Evolutionary conservation across 306 rosid species (phyloP).

Genomic region (Cajanus cajan): DNA sequence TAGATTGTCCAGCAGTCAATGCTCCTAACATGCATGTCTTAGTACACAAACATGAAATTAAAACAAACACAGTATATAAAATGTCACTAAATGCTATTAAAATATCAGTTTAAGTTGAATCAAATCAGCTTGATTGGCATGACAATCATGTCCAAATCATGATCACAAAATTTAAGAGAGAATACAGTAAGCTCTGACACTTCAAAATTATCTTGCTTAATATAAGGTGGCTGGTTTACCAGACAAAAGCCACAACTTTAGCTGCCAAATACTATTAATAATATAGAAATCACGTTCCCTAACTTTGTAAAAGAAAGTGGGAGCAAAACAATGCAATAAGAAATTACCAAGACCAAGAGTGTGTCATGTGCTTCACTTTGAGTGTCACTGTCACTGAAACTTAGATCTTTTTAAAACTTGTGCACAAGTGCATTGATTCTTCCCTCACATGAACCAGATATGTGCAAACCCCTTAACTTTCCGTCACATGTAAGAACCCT

Average conservation of each 20-base stretch:
- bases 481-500: constrained; percentile 41
- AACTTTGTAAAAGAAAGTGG: constrained; percentile 30
- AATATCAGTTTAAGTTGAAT: neutral
- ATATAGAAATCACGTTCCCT: constrained; percentile 37
- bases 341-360: constrained; percentile 17
- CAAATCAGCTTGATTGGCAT: constrained; percentile 38
- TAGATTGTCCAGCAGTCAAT: constrained; percentile 25
- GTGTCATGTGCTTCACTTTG: constrained; percentile 51
- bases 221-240: constrained; percentile 14
- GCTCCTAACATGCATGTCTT: constrained; percentile 17
- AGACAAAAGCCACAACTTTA: constrained; percentile 36
- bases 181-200: constrained; percentile 21
- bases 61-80: neutral
- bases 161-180: constrained; percentile 17
- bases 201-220: constrained; percentile 21
- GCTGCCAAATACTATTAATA: constrained; percentile 34
- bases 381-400: constrained; percentile 50
- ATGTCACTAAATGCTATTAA: neutral
- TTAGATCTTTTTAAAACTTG: constrained; percentile 24
- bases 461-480: constrained; percentile 32
- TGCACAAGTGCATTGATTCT: constrained; percentile 49
- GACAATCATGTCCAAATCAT: constrained; percentile 47
- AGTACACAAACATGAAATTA: constrained; percentile 3
- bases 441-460: constrained; percentile 47
- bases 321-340: constrained; percentile 27